Evolutionary conservation across 2,329 filamentous ascomycete species (phyloP).

Genomic region (Diaporthe sp.): DNA sequence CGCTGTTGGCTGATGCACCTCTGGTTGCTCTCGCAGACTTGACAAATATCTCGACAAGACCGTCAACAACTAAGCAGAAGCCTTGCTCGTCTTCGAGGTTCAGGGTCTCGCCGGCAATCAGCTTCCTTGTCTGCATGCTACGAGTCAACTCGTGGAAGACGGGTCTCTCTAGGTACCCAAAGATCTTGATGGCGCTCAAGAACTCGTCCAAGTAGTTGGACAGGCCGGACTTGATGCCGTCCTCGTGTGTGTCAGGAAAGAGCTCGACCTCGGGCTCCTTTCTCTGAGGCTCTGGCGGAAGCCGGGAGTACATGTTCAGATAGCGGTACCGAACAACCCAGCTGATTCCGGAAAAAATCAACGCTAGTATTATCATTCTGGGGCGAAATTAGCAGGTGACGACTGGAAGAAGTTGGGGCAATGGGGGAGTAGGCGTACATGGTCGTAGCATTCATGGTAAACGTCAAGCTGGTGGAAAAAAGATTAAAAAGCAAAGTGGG

Average conservation of each 20-base stretch:
- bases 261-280: constrained; percentile 97
- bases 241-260: constrained; percentile 93
- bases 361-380: constrained; percentile 82
- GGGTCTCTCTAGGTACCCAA: constrained; percentile 94
- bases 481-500: constrained; percentile 91
- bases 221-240: constrained; percentile 88
- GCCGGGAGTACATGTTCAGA: constrained; percentile 94
- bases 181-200: constrained; percentile 97
- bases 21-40: constrained; percentile 79
- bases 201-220: constrained; percentile 99
- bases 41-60: constrained; percentile 96
- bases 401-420: constrained; percentile 21
- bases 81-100: constrained; percentile 97
- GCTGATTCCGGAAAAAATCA: constrained; percentile 85
- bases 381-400: constrained; percentile 39
- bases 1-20: constrained; percentile 57
- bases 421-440: constrained; percentile 68
- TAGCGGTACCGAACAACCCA: constrained; percentile 97
- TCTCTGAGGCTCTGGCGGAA: constrained; percentile 93
- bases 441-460: constrained; percentile 99
- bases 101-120: constrained; percentile 95
- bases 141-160: constrained; percentile 98
- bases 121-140: constrained; percentile 97
- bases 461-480: constrained; percentile 92
- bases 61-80: constrained; percentile 97